Conservation (phyloP, 352 stramenopile genomes). For the Phytopythium vexans region DNA sequence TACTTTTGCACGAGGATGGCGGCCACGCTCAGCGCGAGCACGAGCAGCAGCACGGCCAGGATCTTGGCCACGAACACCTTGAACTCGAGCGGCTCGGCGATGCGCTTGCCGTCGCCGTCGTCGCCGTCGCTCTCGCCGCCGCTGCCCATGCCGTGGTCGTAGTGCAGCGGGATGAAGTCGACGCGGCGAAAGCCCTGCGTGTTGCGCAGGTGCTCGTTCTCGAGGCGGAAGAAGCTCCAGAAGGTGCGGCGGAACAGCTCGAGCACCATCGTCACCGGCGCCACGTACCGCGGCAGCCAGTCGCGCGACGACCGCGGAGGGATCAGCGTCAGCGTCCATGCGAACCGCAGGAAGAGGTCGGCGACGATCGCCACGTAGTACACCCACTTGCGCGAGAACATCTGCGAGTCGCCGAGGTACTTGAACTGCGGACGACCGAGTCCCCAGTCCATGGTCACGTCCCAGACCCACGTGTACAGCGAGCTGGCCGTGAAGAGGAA, state of each 20-base stretch:
- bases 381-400: constrained; percentile 79
- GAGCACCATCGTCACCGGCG: constrained; percentile 83
- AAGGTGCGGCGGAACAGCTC: constrained; percentile 84
- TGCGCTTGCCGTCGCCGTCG: constrained; percentile 19
- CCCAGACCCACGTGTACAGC: constrained; percentile 81
- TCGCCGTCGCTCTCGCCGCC: constrained; percentile 28
- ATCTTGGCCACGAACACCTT: constrained; percentile 51
- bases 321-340: constrained; percentile 81
- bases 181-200: constrained; percentile 80
- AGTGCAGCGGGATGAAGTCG: constrained; percentile 83
- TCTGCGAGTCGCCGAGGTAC: constrained; percentile 76
- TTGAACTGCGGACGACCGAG: constrained; percentile 76
- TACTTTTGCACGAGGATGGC: constrained; percentile 46
- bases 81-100: constrained; percentile 36
- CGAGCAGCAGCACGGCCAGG: constrained; percentile 35
- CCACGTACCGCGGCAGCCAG: constrained; percentile 72
- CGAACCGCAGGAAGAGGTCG: constrained; percentile 79
- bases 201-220: constrained; percentile 87
- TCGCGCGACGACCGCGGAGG: constrained; percentile 51
- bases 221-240: constrained; percentile 84
- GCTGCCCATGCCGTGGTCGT: constrained; percentile 66
- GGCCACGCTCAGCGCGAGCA: constrained; percentile 44
- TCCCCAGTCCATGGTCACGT: constrained; percentile 87
- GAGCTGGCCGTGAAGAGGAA: constrained; percentile 78
- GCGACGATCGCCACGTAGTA: constrained; percentile 79